Base-by-base conservation (phyloP, 2,329 filamentous ascomycete species). In the Metarhizium anisopliae region DNA sequence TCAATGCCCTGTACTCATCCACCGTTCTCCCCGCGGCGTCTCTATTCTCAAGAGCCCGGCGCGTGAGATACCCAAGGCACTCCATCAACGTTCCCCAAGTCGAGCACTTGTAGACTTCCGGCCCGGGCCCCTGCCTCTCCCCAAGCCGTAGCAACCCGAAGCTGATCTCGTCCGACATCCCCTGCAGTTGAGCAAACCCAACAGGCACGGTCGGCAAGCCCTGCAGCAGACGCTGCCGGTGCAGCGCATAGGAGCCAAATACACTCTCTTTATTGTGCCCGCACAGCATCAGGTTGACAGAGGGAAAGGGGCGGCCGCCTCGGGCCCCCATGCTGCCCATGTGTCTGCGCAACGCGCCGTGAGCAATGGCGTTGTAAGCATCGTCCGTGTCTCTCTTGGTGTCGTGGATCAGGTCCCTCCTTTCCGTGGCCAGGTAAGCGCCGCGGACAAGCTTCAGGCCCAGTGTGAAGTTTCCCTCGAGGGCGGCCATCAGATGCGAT, bases 121-220 rank as follows among this genome's bases (percentile, higher is more conserved):
- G 68, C 10, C 56, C 56, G n/a, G 52, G 36, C 2, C 40, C 43
- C 6, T 49, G 16, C 42, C 4, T 6, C n/a, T 55, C 58, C 52
- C 67, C 68, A 43, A 60, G 50, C 18, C 75, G 72, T 6, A 82
- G 67, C 0, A 83, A 66, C 11, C 71, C 70, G 60, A 77, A 78
- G 43, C 74, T 77, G 18, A 83, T 71, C 59, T 82, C 77, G 54
- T 83, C 80, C 0, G 80, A 78, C 80, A 83, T 83, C 4, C 80
- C 80, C 57, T 79, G 75, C 0, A 83, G 71, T 62, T 83, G 80
- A 0, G 77, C 79, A 59, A 78, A 83, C 4, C 65, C 70, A 3
- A 81, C 68, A 0, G 63, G 57, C 0, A 69, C 63, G 0, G 66
- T 68, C 0, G 66, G 65, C 4, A 68, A 58, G 1, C 63, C 63